Conservation (phyloP, 805 yeast genomes). For the Lipomyces spencermartinsiae region DNA sequence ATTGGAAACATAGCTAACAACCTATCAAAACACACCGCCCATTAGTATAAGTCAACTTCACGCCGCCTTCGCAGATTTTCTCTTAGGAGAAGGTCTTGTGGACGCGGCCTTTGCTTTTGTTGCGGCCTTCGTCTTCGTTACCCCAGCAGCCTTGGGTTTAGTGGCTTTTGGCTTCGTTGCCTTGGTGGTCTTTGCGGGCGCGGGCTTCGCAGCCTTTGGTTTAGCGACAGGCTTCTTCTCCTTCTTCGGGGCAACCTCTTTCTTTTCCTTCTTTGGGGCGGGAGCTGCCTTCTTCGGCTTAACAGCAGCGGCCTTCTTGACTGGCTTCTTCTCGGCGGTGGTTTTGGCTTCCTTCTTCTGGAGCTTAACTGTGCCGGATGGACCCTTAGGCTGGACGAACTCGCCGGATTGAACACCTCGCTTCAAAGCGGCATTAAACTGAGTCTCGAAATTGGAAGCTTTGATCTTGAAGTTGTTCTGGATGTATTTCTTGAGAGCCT, state of each 20-base stretch:
- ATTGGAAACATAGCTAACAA: background rate
- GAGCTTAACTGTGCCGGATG: slow-evolving; percentile 83
- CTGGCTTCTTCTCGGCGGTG: slow-evolving; percentile 41
- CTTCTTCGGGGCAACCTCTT: slow-evolving; percentile 21
- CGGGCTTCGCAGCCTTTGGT: slow-evolving; percentile 27
- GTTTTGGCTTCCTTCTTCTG: slow-evolving; percentile 53
- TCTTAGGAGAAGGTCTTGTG: slow-evolving; percentile 41
- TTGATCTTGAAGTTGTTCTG: slow-evolving; percentile 64
- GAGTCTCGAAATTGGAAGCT: slow-evolving; percentile 71
- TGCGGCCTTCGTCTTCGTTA: slow-evolving; percentile 38
- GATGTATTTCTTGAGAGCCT: slow-evolving; percentile 84
- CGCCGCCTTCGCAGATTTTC: slow-evolving; percentile 23
- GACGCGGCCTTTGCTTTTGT: slow-evolving; percentile 46
- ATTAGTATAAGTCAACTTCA: background rate
- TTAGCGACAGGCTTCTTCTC: slow-evolving; percentile 30
- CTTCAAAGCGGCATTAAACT: slow-evolving; percentile 77
- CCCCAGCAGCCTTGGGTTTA: slow-evolving; percentile 34
- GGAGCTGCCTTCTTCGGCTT: slow-evolving; percentile 39
- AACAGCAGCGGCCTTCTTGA: slow-evolving; percentile 45
- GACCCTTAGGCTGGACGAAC: slow-evolving; percentile 85
- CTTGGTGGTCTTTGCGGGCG: slow-evolving; percentile 18
- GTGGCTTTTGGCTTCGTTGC: slow-evolving; percentile 35
- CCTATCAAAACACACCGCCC: slow-evolving; percentile 30
- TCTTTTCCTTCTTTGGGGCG: slow-evolving; percentile 39
- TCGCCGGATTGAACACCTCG: slow-evolving; percentile 81